Evolutionary conservation across 1,284 basidiomycete species (phyloP).

Genomic region (Coniferiporia sulphurascens): DNA sequence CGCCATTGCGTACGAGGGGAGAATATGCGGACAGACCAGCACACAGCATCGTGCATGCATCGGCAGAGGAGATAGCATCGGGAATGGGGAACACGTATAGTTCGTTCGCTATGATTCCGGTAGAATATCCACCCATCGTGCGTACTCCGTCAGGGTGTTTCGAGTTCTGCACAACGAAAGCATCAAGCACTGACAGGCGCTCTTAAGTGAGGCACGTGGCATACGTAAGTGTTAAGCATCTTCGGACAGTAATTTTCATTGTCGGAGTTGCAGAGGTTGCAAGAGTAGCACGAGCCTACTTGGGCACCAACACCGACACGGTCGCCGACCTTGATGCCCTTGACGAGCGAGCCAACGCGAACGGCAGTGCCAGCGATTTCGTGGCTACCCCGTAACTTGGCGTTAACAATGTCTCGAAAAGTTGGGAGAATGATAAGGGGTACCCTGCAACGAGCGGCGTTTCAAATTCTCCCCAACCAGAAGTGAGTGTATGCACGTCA

Average conservation of each 20-base stretch:
- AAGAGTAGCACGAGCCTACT: conserved; percentile 47
- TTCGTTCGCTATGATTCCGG: conserved; percentile 60
- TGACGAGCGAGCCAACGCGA: conserved; percentile 49
- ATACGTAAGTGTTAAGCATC: conserved; percentile 31
- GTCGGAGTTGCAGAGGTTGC: conserved; percentile 47
- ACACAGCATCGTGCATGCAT: conserved; percentile 53
- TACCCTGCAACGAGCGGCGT: conserved; percentile 30
- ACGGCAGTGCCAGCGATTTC: conserved; percentile 58
- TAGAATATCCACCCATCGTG: conserved; percentile 60
- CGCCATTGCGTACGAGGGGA: conserved; percentile 56
- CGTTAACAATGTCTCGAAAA: neutral
- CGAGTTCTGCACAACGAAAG: conserved; percentile 29
- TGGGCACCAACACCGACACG: conserved; percentile 65
- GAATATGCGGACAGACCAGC: conserved; percentile 66
- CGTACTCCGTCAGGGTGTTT: conserved; percentile 50
- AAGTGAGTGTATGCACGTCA: conserved; percentile 34
- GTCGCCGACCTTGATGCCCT: conserved; percentile 54
- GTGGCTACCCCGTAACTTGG: conserved; percentile 32
- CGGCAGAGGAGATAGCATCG: conserved; percentile 46
- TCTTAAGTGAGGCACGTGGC: conserved; percentile 6
- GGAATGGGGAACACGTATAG: conserved; percentile 71
- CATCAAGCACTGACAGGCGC: conserved; percentile 20
- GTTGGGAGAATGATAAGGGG: neutral
- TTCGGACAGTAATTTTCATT: conserved; percentile 51
- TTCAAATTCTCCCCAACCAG: conserved; percentile 27